phyloP scores from a whole-genome alignment of 257 asterid species.

The Solanum boliviense region DNA sequence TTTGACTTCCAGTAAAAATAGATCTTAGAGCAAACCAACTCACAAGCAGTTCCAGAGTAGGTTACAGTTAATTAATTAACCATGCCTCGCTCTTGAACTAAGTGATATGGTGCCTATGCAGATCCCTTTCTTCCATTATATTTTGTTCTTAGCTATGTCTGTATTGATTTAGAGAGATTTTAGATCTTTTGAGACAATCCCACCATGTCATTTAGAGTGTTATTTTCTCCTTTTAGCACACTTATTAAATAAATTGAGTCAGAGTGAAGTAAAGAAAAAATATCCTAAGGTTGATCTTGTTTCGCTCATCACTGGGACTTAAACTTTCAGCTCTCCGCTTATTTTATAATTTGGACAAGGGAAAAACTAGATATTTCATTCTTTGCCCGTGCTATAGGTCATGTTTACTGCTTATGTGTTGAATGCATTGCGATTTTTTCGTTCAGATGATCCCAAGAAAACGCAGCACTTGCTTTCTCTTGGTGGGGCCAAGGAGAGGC shows the following conservation, averaged over 20 bases:
- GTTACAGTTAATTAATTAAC: not conserved
- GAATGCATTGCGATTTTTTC: not conserved
- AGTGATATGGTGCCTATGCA: not conserved
- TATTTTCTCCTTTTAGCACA: not conserved
- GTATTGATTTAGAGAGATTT: not conserved
- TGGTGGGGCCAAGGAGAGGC: slow-evolving; percentile 47
- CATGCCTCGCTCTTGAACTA: not conserved
- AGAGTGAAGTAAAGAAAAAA: not conserved
- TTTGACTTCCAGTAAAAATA: no score
- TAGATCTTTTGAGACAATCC: not conserved
- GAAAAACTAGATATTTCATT: not conserved
- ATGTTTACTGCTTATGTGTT: not conserved
- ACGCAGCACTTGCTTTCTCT: slow-evolving; percentile 24
- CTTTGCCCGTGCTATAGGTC: not conserved
- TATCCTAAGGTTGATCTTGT: not conserved
- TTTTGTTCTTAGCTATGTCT: not conserved
- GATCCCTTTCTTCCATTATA: not conserved
- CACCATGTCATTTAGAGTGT: not conserved
- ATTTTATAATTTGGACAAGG: not conserved
- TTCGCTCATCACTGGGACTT: not conserved
- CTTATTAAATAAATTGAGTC: not conserved
- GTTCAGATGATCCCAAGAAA: not conserved
- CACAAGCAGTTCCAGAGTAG: no score
- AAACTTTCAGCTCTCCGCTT: not conserved
- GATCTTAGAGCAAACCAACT: no score